Evolutionary conservation across 495 filamentous ascomycete species (phyloP).

Genomic region (Articulospora tetracladia): DNA sequence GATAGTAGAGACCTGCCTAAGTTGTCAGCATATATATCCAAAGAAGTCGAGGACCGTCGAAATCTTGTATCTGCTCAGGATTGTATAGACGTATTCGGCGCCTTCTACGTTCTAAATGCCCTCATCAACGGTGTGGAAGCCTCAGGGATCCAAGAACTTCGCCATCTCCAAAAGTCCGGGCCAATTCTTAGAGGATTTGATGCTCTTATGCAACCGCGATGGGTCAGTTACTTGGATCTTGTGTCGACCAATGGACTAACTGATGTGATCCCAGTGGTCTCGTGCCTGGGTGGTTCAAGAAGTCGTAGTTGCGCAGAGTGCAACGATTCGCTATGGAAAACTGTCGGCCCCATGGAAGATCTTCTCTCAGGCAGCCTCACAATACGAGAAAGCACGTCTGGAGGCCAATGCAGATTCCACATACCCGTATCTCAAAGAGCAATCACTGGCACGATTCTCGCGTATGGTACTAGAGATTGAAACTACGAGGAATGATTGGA

Average conservation of each 20-base stretch:
- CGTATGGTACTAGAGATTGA: conserved; percentile 22
- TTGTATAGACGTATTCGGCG: conserved; percentile 13
- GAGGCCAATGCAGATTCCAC: conserved; percentile 1
- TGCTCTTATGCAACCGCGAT: conserved; percentile 11
- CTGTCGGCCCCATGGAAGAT: conserved; percentile 16
- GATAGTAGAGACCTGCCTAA: conserved; percentile 12
- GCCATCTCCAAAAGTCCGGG: conserved; percentile 3
- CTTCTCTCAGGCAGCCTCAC: conserved; percentile 11
- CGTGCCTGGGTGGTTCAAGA: conserved; percentile 21
- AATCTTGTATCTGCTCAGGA: not conserved
- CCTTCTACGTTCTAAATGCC: conserved; percentile 9
- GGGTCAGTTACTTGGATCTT: conserved; percentile 11
- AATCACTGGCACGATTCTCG: conserved; percentile 12
- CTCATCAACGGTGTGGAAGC: conserved; percentile 11
- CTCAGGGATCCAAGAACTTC: too few species aligned
- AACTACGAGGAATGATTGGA: conserved; percentile 12
- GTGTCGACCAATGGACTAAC: not conserved
- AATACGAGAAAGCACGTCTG: conserved; percentile 12
- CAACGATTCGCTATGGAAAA: conserved; percentile 14
- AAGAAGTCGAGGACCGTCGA: too few species aligned
- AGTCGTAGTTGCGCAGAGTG: conserved; percentile 6
- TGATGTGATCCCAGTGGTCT: conserved; percentile 7
- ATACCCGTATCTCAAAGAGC: conserved; percentile 2
- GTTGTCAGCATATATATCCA: conserved; percentile 8
- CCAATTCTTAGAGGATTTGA: conserved; percentile 7